phyloP scores from a whole-genome alignment of 345 rosid genomes.

The Odontarrhena argentea region DNA sequence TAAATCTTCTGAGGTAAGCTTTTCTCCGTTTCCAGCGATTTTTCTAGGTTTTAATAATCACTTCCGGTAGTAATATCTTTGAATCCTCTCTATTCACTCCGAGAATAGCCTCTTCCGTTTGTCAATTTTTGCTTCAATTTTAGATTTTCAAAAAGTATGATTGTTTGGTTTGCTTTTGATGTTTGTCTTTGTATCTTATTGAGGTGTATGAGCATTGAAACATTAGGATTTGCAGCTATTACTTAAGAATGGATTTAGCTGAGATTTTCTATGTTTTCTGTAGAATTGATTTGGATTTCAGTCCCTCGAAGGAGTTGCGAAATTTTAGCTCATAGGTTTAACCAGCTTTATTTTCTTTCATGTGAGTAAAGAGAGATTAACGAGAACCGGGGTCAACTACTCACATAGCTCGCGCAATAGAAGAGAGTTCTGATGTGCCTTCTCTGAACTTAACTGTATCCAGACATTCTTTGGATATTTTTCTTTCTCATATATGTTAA shows the following conservation, averaged over 20 bases:
- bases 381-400: conserved; percentile 63
- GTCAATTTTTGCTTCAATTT: background rate
- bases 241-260: background rate
- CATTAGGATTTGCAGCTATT: background rate
- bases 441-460: conserved; percentile 71
- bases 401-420: conserved; percentile 49
- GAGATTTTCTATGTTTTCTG: background rate
- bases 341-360: conserved; percentile 17
- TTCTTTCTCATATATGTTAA: background rate
- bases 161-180: background rate
- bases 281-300: conserved; percentile 10
- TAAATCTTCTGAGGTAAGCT: conserved; percentile 66
- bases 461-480: conserved; percentile 20
- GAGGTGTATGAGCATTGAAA: background rate
- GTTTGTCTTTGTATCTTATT: background rate
- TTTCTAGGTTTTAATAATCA: background rate
- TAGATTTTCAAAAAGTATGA: background rate
- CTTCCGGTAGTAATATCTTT: background rate
- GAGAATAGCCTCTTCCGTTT: background rate
- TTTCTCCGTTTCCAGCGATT: conserved; percentile 3
- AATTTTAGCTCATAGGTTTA: conserved; percentile 6
- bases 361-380: conserved; percentile 53
- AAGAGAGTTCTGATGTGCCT: conserved; percentile 51
- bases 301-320: too few relatives aligned
- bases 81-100: background rate